Conservation (phyloP, 768 basidiomycete species). For the Lentinus brumalis region DNA sequence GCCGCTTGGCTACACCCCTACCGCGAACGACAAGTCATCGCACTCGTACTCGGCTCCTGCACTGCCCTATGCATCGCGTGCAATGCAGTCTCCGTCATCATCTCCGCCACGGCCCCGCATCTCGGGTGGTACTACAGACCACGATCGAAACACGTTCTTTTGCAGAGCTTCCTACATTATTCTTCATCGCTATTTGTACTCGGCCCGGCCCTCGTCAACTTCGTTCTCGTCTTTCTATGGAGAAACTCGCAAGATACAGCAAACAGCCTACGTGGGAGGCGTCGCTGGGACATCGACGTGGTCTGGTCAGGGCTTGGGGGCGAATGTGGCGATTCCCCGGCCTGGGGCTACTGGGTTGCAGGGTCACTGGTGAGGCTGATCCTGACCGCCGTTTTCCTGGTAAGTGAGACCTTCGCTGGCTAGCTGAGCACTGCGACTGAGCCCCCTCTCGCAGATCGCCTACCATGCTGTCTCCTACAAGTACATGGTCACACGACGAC, state of each 20-base stretch:
- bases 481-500: slow-evolving; percentile 27
- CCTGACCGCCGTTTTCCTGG: slow-evolving; percentile 53
- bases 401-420: slow-evolving; percentile 37
- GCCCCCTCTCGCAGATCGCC: slow-evolving; percentile 17
- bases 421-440: background rate
- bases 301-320: slow-evolving; percentile 54
- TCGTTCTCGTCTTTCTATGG: slow-evolving; percentile 59
- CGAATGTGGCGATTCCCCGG: slow-evolving; percentile 34
- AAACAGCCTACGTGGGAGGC: slow-evolving; percentile 46
- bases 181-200: slow-evolving; percentile 51
- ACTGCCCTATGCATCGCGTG: slow-evolving; percentile 45
- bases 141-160: slow-evolving; percentile 31
- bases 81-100: slow-evolving; percentile 38
- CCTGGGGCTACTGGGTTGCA: slow-evolving; percentile 58
- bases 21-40: slow-evolving; percentile 41
- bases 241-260: slow-evolving; percentile 40
- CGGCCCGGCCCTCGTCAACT: slow-evolving; percentile 54
- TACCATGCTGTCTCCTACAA: slow-evolving; percentile 30
- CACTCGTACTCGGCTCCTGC: slow-evolving; percentile 52
- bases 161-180: slow-evolving; percentile 41
- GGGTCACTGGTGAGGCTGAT: slow-evolving; percentile 54
- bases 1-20: slow-evolving; percentile 51
- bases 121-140: slow-evolving; percentile 32
- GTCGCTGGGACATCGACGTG: slow-evolving; percentile 65
- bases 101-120: slow-evolving; percentile 44